These are phyloP conservation scores for Saccharomycopsis fodiens DNA, from an alignment of 805 yeast genomes.

Conservation along the genomic window DNA sequence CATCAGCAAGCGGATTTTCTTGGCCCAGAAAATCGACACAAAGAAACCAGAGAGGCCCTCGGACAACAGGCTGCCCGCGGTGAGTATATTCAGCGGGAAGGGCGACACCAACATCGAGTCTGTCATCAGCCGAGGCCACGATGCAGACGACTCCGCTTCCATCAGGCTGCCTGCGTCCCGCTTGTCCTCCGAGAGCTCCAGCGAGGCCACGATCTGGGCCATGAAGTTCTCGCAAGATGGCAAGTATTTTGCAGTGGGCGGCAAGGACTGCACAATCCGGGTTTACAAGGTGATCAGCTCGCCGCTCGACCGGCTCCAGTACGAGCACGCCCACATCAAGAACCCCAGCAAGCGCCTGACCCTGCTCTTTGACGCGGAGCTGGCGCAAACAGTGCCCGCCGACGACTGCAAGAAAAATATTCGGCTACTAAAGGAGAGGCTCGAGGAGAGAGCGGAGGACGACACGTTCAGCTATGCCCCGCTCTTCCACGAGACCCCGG, in stretches of 20 bases:
- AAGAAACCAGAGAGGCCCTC: background rate
- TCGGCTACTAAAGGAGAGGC: background rate
- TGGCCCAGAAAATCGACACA: constrained; percentile 19
- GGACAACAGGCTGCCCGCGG: background rate
- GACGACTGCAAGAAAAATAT: constrained; percentile 20
- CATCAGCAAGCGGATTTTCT: constrained; percentile 13
- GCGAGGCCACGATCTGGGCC: constrained; percentile 76
- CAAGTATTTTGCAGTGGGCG: constrained; percentile 75
- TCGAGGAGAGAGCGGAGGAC: constrained; percentile 2
- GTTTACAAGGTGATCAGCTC: constrained; percentile 79
- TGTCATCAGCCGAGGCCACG: background rate
- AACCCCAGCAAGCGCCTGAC: constrained; percentile 5
- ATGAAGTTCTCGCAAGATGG: constrained; percentile 76
- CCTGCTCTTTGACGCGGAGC: background rate
- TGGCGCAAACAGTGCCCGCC: background rate
- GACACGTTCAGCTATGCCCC: constrained; percentile 48
- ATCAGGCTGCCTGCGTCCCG: background rate
- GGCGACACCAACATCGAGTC: constrained; percentile 1
- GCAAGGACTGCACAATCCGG: constrained; percentile 59
- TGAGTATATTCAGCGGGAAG: constrained; percentile 1
- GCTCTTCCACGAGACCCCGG: constrained; percentile 65
- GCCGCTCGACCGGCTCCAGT: constrained; percentile 56
- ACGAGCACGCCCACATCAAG: constrained; percentile 21
- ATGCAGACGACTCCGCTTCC: background rate
- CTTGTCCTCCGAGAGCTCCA: background rate